Conservation (phyloP, 2,329 filamentous ascomycete species). For the Paracoccidioides lutzii region DNA sequence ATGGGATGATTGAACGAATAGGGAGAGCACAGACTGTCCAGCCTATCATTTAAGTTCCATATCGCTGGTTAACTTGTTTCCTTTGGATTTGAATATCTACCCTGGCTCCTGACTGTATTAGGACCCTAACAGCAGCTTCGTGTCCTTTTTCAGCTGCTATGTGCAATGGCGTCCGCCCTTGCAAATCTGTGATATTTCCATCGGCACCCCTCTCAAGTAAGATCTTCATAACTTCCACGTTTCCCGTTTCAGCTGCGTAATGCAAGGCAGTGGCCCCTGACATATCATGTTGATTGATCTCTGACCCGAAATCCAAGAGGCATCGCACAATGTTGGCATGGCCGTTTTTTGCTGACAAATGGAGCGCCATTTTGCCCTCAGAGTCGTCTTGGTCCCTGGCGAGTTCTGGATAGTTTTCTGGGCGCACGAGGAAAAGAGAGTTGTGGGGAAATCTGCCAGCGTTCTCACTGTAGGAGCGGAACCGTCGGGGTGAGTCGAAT, state of each 20-base stretch:
- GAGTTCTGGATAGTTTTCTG: neutral
- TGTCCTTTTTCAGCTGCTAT: neutral
- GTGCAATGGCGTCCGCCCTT: neutral
- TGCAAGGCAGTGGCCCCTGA: neutral
- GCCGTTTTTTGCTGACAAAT: neutral
- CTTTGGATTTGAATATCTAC: neutral
- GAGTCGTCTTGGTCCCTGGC: neutral
- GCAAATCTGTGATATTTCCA: neutral
- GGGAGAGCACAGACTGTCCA: neutral
- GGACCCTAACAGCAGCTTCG: neutral
- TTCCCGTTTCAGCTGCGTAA: neutral
- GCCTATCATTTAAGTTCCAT: neutral
- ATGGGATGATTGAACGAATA: neutral
- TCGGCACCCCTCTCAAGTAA: neutral
- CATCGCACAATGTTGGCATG: neutral
- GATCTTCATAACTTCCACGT: neutral
- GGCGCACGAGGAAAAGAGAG: neutral
- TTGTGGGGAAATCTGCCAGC: neutral
- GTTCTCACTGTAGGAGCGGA: neutral
- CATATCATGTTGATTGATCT: neutral
- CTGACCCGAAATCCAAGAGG: neutral
- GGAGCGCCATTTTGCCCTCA: neutral
- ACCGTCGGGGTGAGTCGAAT: neutral
- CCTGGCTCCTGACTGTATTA: neutral
- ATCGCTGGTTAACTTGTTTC: neutral